A percentile compares a stretch with the other conserved stretches of the same genome.
Conservation (phyloP, 192 early-diverging fungal species). For the Geranomyces michiganensis region DNA sequence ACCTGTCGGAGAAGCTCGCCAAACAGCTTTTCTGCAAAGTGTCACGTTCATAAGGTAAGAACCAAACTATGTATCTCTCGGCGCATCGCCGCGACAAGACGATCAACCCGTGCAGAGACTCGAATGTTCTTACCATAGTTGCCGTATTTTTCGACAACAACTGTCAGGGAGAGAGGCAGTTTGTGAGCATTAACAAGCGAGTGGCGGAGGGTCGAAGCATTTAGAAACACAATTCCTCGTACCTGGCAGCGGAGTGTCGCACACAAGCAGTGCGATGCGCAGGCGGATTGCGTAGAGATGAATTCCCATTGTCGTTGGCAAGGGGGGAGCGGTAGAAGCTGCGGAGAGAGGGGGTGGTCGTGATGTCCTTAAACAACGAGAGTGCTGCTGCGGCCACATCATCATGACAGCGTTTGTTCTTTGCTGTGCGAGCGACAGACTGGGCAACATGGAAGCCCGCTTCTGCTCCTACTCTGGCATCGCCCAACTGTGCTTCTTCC, state of each 20-base stretch:
- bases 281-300: not conserved
- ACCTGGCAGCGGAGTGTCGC: constrained; percentile 27
- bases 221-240: not conserved
- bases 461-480: too few relatives aligned
- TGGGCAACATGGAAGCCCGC: too few relatives aligned
- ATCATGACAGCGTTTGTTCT: too few relatives aligned
- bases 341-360: too few relatives aligned
- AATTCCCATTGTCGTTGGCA: not conserved
- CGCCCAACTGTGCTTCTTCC: constrained; percentile 28
- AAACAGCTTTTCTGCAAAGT: constrained; percentile 24
- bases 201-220: not conserved
- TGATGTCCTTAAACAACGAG: too few relatives aligned
- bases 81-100: too few relatives aligned
- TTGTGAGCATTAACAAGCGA: not conserved
- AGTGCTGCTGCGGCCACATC: too few relatives aligned
- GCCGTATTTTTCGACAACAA: constrained; percentile 22
- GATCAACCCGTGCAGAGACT: too few relatives aligned
- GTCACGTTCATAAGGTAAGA: not conserved
- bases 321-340: too few relatives aligned
- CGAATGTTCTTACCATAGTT: constrained; percentile 27
- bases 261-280: constrained; percentile 24
- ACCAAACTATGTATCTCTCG: too few relatives aligned
- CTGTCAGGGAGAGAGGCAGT: not conserved
- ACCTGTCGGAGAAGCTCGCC: constrained; percentile 25
- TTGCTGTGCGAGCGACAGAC: too few relatives aligned